phyloP scores from a whole-genome alignment of 345 rosid genomes.

The Nephelium lappaceum region DNA sequence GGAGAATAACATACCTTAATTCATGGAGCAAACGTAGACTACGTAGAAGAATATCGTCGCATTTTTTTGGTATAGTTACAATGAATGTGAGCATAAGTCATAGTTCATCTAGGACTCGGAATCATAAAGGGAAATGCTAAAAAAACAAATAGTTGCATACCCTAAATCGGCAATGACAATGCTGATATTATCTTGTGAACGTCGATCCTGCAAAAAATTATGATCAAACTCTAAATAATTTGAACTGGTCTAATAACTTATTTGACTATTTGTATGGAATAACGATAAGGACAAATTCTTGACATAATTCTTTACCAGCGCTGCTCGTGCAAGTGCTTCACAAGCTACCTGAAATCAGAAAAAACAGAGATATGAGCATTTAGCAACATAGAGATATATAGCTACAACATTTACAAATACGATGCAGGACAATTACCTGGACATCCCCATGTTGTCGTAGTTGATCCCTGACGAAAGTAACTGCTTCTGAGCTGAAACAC shows the following conservation, averaged over 20 bases:
- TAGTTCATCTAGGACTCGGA: not conserved
- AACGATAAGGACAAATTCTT: not conserved
- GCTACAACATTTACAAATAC: not conserved
- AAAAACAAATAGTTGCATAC: slow-evolving; percentile 37
- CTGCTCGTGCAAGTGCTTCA: slow-evolving; percentile 78
- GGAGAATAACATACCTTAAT: not conserved
- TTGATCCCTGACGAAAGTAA: slow-evolving; percentile 72
- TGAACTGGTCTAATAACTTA: not conserved
- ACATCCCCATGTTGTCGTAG: slow-evolving; percentile 90
- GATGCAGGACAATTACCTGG: slow-evolving; percentile 50
- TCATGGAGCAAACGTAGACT: not conserved
- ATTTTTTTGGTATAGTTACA: not conserved
- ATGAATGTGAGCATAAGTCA: not conserved
- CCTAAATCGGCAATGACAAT: slow-evolving; percentile 83
- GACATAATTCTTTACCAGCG: slow-evolving; percentile 56
- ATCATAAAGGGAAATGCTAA: not conserved
- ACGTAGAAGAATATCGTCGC: not conserved
- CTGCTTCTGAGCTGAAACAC: slow-evolving; percentile 70
- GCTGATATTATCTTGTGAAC: slow-evolving; percentile 80
- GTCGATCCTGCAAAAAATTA: slow-evolving; percentile 63
- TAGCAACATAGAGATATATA: not conserved
- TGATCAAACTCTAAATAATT: slow-evolving; percentile 15
- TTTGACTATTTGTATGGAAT: not conserved
- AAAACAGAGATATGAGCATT: not conserved
- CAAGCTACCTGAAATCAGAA: slow-evolving; percentile 70